These are phyloP conservation scores for Solanum hybrid DNA, from an alignment of 305 asterid species.

Conservation along the genomic window DNA sequence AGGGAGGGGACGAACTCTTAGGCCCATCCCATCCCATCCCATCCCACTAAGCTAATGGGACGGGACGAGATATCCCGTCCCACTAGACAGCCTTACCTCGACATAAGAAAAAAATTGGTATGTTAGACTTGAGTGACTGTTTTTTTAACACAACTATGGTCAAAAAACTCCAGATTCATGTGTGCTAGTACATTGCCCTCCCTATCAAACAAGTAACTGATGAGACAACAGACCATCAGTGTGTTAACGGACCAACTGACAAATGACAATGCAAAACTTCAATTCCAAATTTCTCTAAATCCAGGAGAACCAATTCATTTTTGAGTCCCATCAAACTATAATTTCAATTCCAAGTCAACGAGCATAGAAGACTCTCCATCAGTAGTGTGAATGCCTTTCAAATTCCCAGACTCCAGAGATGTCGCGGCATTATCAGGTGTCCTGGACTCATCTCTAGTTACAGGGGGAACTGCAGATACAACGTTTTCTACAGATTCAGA, in stretches of 20 bases:
- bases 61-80: background rate
- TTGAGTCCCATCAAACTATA: background rate
- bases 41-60: background rate
- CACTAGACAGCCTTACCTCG: background rate
- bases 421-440: background rate
- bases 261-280: background rate
- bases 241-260: background rate
- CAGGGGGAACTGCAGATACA: background rate
- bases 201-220: background rate
- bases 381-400: background rate
- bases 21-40: background rate
- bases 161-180: background rate
- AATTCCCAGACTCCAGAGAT: background rate
- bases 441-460: background rate
- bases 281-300: background rate
- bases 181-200: background rate
- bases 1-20: background rate
- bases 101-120: background rate
- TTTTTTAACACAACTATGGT: background rate
- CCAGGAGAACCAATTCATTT: background rate
- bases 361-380: background rate
- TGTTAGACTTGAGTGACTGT: background rate
- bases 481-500: background rate
- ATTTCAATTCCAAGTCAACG: background rate
- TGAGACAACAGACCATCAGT: background rate